A percentile compares a stretch with the other conserved stretches of the same genome.
phyloP scores from a whole-genome alignment of 768 basidiomycete species.

The Pisolithus microcarpus region DNA sequence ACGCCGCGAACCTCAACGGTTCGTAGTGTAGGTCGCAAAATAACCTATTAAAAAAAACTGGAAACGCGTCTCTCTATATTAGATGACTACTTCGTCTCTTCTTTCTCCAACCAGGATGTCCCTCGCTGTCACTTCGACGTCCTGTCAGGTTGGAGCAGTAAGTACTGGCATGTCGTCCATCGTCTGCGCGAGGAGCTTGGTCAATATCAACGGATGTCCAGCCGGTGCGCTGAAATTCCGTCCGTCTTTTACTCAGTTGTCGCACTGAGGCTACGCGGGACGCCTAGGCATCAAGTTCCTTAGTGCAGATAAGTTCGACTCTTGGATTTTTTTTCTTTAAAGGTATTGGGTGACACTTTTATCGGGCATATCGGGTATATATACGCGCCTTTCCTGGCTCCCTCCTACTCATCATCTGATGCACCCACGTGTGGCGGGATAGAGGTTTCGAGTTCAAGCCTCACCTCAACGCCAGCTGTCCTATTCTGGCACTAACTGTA shows the following conservation, averaged over 20 bases:
- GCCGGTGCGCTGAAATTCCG: conserved; percentile 35
- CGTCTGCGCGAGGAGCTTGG: conserved; percentile 69
- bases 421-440: conserved; percentile 35
- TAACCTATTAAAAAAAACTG: no score
- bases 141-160: conserved; percentile 11
- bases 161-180: conserved; percentile 48
- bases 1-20: no score
- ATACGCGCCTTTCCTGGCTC: conserved; percentile 17
- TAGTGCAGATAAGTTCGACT: conserved; percentile 68
- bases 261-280: background rate
- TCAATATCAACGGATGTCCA: conserved; percentile 58
- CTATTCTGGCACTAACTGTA: conserved; percentile 82
- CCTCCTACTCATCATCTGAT: conserved; percentile 1
- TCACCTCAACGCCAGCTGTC: conserved; percentile 73
- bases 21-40: no score
- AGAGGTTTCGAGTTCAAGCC: conserved; percentile 76
- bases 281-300: conserved; percentile 63
- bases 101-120: conserved; percentile 5
- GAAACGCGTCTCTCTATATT: no score
- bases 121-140: background rate
- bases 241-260: conserved; percentile 6
- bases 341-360: conserved; percentile 76
- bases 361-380: conserved; percentile 54
- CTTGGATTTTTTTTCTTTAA: conserved; percentile 68
- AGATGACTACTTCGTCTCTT: conserved; percentile 17